Evolutionary conservation across 148 eudicot genomes (phyloP).

Genomic region (Selenicereus undatus): DNA sequence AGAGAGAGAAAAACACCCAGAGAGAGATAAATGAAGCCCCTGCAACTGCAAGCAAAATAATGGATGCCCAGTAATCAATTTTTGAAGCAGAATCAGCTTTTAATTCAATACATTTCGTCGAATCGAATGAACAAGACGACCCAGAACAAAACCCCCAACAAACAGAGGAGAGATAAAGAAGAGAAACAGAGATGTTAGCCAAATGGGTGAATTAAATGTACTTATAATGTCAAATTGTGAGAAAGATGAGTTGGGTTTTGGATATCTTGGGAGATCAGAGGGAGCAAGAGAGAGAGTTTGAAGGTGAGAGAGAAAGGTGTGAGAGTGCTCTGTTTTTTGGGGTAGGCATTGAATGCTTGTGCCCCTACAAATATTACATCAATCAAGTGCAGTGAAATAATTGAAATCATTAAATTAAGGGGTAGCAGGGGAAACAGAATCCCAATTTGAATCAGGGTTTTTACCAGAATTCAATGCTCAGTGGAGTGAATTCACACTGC

Average conservation of each 20-base stretch:
- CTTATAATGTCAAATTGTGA: slow-evolving; percentile 18
- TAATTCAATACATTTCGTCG: background rate
- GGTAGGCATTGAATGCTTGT: slow-evolving; percentile 20
- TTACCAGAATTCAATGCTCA: slow-evolving; percentile 23
- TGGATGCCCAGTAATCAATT: slow-evolving; percentile 10
- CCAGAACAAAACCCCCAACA: background rate
- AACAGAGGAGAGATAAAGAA: background rate
- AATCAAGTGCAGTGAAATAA: slow-evolving; percentile 18
- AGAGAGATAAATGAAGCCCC: slow-evolving; percentile 17
- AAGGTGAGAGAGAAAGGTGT: slow-evolving; percentile 9
- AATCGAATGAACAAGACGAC: background rate
- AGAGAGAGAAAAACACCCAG: background rate
- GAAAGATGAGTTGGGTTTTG: slow-evolving; percentile 15
- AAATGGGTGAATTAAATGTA: slow-evolving; percentile 21
- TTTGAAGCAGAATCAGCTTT: background rate
- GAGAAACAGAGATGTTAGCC: slow-evolving; percentile 16
- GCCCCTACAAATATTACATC: slow-evolving; percentile 21
- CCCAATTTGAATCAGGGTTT: slow-evolving; percentile 14
- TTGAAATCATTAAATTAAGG: background rate
- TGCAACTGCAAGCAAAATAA: slow-evolving; percentile 2
- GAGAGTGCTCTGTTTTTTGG: slow-evolving; percentile 14
- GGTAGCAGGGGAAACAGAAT: background rate
- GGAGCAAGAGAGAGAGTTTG: slow-evolving; percentile 4
- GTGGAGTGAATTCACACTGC: slow-evolving; percentile 7
- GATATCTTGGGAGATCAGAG: slow-evolving; percentile 23